phyloP scores from a whole-genome alignment of 495 filamentous ascomycete genomes.

The Evernia prunastri region DNA sequence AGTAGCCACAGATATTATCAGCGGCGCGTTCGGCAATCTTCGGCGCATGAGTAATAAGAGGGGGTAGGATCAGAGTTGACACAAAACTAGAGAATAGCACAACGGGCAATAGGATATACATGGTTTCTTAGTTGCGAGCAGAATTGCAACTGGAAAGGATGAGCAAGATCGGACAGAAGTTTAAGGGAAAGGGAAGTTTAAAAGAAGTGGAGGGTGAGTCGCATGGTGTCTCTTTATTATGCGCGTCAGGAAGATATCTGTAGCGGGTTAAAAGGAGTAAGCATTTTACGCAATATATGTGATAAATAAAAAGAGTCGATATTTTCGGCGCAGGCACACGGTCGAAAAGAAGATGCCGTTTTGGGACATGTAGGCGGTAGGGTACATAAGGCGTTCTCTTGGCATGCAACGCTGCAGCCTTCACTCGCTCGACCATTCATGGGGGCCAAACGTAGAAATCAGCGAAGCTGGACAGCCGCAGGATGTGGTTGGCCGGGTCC shows the following conservation, averaged over 20 bases:
- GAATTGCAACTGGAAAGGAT: neutral
- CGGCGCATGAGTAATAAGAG: constrained; percentile 8
- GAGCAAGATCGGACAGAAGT: neutral
- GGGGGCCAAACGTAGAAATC: neutral
- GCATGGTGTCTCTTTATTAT: neutral
- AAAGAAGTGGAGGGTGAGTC: neutral
- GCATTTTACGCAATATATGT: neutral
- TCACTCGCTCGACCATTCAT: neutral
- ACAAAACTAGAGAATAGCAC: neutral
- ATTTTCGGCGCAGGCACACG: too few species aligned
- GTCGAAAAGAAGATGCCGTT: neutral
- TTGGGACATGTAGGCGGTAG: neutral
- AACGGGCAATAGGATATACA: neutral
- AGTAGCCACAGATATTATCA: constrained; percentile 4
- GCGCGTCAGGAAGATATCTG: neutral
- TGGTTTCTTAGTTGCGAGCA: neutral
- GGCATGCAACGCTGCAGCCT: neutral
- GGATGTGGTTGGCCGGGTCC: neutral
- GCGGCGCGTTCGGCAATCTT: neutral
- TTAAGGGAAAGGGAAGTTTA: neutral
- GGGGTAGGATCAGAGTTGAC: neutral
- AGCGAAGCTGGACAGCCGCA: neutral
- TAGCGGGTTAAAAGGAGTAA: neutral
- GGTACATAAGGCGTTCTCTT: neutral
- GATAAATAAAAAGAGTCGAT: neutral